Evolutionary conservation across 768 basidiomycete genomes (phyloP).

Genomic region (Leccinum uliginosum): DNA sequence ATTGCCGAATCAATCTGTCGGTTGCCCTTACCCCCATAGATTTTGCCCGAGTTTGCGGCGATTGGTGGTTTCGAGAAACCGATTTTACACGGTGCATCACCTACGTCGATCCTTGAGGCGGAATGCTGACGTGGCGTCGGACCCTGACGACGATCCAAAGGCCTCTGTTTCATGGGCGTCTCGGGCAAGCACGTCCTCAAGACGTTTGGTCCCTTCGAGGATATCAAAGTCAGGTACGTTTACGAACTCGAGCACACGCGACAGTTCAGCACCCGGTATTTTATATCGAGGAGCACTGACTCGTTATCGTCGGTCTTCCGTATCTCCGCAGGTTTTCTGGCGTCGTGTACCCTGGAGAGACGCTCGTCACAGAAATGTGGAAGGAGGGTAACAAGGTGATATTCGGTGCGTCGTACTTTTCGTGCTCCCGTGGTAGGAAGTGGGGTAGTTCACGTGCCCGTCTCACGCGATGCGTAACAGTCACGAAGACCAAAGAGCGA

Average conservation of each 20-base stretch:
- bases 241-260: not conserved
- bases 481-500: slow-evolving; percentile 85
- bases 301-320: not conserved
- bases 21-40: slow-evolving; percentile 38
- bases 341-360: slow-evolving; percentile 93
- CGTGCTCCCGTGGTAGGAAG: not conserved
- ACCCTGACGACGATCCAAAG: slow-evolving; percentile 24
- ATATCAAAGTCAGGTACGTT: slow-evolving; percentile 89
- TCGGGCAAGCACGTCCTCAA: slow-evolving; percentile 90
- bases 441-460: not conserved
- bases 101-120: no score
- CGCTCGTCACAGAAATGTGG: slow-evolving; percentile 97
- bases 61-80: slow-evolving; percentile 95
- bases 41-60: slow-evolving; percentile 89
- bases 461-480: slow-evolving; percentile 35
- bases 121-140: not conserved
- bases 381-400: slow-evolving; percentile 88
- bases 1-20: slow-evolving; percentile 1
- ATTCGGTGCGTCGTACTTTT: slow-evolving; percentile 63
- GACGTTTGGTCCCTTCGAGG: slow-evolving; percentile 77
- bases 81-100: slow-evolving; percentile 59
- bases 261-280: not conserved
- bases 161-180: slow-evolving; percentile 90
- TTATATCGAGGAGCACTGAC: slow-evolving; percentile 1
- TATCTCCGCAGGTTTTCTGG: slow-evolving; percentile 64